These are phyloP conservation scores for Monosporozyma siamensis DNA, from an alignment of 805 yeast genomes.

Conservation along the genomic window DNA sequence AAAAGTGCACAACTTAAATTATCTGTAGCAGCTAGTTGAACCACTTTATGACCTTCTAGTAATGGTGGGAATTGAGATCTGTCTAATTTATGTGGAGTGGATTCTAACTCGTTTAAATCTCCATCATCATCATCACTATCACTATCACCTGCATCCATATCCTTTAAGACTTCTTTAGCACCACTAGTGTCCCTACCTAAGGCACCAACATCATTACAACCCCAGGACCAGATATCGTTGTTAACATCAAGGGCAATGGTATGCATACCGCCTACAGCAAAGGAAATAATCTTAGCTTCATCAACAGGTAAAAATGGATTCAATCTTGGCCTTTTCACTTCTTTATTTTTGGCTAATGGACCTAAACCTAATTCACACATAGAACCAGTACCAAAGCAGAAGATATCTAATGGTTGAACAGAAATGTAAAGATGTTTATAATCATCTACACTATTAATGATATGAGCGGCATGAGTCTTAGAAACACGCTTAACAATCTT, in stretches of 20 bases:
- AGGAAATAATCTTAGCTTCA: conserved; percentile 63
- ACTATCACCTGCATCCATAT: conserved; percentile 49
- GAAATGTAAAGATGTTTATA: conserved; percentile 26
- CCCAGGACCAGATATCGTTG: conserved; percentile 96
- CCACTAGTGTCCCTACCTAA: conserved; percentile 78
- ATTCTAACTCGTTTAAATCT: conserved; percentile 78
- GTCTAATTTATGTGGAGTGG: conserved; percentile 70
- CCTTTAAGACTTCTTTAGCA: conserved; percentile 55
- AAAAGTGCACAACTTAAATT: conserved; percentile 75
- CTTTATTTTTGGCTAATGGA: conserved; percentile 82
- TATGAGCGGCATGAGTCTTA: conserved; percentile 15
- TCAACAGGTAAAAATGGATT: conserved; percentile 64
- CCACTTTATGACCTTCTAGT: conserved; percentile 42
- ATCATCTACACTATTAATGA: conserved; percentile 29
- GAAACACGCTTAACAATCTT: conserved; percentile 12
- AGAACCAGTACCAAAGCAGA: conserved; percentile 93
- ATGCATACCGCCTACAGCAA: conserved; percentile 97
- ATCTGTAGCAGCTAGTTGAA: conserved; percentile 86
- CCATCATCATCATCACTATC: conserved; percentile 65
- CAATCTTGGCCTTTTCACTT: conserved; percentile 90
- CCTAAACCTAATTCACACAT: conserved; percentile 99
- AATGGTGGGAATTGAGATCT: conserved; percentile 55
- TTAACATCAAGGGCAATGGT: conserved; percentile 68
- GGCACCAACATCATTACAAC: conserved; percentile 86
- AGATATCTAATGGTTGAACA: conserved; percentile 53